Evolutionary conservation across 768 basidiomycete species (phyloP).

Genomic region (Neoboletus magnificus): DNA sequence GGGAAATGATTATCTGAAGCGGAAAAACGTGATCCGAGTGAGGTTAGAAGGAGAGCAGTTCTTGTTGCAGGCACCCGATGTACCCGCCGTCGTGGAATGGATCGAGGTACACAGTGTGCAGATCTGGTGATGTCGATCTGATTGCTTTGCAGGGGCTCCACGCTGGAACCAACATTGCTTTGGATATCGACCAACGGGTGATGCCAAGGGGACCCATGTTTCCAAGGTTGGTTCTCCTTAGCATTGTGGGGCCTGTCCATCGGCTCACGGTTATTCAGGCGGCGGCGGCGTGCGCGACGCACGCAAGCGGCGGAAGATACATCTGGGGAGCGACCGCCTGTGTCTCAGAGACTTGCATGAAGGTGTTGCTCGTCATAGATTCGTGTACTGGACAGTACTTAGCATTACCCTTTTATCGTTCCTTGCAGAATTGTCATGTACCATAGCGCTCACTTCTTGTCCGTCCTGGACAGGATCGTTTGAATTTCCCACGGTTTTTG

Average conservation of each 20-base stretch:
- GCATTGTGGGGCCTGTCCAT: too few relatives aligned
- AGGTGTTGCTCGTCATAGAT: neutral
- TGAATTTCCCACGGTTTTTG: slow-evolving; percentile 31
- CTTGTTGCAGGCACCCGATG: slow-evolving; percentile 81
- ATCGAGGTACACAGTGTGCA: slow-evolving; percentile 68
- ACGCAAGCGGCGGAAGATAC: slow-evolving; percentile 11
- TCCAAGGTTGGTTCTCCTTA: slow-evolving; percentile 51
- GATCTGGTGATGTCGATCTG: neutral
- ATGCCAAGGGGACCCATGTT: slow-evolving; percentile 92
- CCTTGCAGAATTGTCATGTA: neutral
- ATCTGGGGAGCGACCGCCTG: neutral
- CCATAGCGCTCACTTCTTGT: neutral
- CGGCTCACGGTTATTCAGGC: slow-evolving; percentile 11
- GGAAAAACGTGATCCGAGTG: slow-evolving; percentile 90
- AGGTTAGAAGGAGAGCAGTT: slow-evolving; percentile 96
- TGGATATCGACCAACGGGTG: slow-evolving; percentile 86
- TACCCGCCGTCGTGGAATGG: slow-evolving; percentile 87
- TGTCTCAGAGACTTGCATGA: neutral
- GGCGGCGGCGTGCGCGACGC: slow-evolving; percentile 27
- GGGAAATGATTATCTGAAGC: slow-evolving; percentile 91
- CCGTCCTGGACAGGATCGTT: neutral
- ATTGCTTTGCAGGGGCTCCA: slow-evolving; percentile 67
- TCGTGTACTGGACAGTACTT: neutral
- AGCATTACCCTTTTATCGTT: neutral
- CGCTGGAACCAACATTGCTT: slow-evolving; percentile 84